Conservation (phyloP, 257 asterid genomes). For the Nicotiana knightiana region DNA sequence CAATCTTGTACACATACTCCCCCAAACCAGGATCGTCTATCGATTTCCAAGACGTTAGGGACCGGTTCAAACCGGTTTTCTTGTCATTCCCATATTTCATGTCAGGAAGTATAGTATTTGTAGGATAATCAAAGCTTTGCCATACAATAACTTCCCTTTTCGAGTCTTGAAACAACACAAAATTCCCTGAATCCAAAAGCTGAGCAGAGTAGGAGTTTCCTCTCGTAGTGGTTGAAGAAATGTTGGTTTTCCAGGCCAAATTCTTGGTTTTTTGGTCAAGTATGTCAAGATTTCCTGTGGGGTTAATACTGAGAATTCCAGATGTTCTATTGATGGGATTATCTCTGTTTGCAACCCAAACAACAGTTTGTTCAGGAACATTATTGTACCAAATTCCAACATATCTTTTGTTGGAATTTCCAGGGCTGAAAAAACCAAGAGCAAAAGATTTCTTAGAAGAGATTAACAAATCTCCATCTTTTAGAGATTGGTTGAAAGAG, state of each 20-base stretch:
- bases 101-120: neutral
- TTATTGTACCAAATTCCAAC: slow-evolving; percentile 9
- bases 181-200: neutral
- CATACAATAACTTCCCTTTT: neutral
- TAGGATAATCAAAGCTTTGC: slow-evolving; percentile 13
- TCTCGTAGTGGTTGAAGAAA: neutral
- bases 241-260: neutral
- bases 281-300: neutral
- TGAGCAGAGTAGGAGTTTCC: neutral
- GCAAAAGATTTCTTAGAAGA: neutral
- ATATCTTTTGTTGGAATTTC: neutral
- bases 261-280: neutral
- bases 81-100: slow-evolving; percentile 1
- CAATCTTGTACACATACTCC: neutral
- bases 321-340: neutral
- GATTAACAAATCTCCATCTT: neutral
- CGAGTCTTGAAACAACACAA: neutral
- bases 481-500: neutral
- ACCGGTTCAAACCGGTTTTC: neutral
- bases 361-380: neutral
- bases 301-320: neutral
- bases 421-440: slow-evolving; percentile 10
- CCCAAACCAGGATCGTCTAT: neutral
- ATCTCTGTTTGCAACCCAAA: slow-evolving; percentile 13
- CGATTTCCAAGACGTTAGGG: neutral